Conservation (phyloP, 1,139 yeast species). For the Suhomyces anneliseae region DNA sequence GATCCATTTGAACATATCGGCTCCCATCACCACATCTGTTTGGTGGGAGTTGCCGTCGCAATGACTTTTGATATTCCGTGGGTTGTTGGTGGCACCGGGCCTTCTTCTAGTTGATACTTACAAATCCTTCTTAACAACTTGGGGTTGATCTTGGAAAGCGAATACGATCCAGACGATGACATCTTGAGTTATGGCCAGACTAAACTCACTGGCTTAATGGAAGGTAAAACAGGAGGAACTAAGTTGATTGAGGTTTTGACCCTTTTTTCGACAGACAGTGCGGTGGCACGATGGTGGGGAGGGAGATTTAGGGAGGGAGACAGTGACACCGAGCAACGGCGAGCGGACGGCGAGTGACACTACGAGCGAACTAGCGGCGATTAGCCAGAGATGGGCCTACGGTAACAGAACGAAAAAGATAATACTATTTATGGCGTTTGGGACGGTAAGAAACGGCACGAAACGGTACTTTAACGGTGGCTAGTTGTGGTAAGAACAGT, state of each 20-base stretch:
- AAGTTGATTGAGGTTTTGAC: not conserved
- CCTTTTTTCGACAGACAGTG: conserved; percentile 1
- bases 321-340: too few species aligned
- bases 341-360: too few species aligned
- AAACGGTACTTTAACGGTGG: too few species aligned
- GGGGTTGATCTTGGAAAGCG: conserved; percentile 53
- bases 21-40: not conserved
- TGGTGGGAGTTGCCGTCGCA: not conserved
- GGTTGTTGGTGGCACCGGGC: not conserved
- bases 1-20: too few species aligned
- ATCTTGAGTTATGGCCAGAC: not conserved
- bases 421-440: too few species aligned
- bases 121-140: conserved; percentile 65
- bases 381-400: too few species aligned
- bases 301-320: too few species aligned
- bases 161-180: conserved; percentile 35
- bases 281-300: not conserved
- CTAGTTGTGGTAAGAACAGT: too few species aligned
- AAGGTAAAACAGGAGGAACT: not conserved
- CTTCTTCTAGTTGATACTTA: conserved; percentile 27
- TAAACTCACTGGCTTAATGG: not conserved
- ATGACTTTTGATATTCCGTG: not conserved
- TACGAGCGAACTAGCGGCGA: too few species aligned
- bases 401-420: too few species aligned
- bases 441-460: too few species aligned